Base-by-base conservation (phyloP, 495 filamentous ascomycete genomes). In the Penicillium lividum region DNA sequence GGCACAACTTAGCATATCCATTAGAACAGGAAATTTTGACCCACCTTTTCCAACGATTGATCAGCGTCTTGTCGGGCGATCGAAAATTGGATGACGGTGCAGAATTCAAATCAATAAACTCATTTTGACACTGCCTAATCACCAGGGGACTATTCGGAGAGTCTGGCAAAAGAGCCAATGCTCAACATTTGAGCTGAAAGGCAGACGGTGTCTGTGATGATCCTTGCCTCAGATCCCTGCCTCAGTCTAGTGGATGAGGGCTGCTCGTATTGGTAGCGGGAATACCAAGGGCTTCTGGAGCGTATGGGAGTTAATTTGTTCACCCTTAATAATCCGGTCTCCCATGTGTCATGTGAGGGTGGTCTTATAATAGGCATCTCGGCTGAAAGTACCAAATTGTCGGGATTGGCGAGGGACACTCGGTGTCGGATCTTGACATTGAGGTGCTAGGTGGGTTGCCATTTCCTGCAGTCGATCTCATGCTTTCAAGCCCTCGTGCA, bases 101-200 rank as follows among this genome's bases (percentile, higher is more conserved):
- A 47, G 25, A 28, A 27, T 48, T n/a, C 45, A 48, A 48, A 30
- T 30, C 15, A 48, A 48, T n/a, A 29, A 30, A 48, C 45, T 30
- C 45, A 48, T 30, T 30, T 48, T 48, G 45, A 27, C 27, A 48
- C 45, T 48, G 45, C 45, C 27, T 3, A 48, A 48, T 30, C 45
- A 48, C 7, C 10, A 46, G 27, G 27, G 27, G 45, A 48, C 45
- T 27, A 5, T 48, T 48, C 30, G 27, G 45, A 48, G 30, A 48
- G 45, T 30, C 45, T 48, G 45, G 45, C 45, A 48, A 48, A 48
- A n/a, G 45, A 28, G 45, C 27, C 27, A 48, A 48, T 48, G 45
- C 45, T 48, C 27, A 48, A 48, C 10, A 48, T 48, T 48, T 48
- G 45, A 27, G 27, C 45, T 48, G 3, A n/a, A 40, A 48, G 45